These are phyloP conservation scores for Gracilaria domingensis DNA, from an alignment of 23 red algal genomes.

Conservation along the genomic window DNA sequence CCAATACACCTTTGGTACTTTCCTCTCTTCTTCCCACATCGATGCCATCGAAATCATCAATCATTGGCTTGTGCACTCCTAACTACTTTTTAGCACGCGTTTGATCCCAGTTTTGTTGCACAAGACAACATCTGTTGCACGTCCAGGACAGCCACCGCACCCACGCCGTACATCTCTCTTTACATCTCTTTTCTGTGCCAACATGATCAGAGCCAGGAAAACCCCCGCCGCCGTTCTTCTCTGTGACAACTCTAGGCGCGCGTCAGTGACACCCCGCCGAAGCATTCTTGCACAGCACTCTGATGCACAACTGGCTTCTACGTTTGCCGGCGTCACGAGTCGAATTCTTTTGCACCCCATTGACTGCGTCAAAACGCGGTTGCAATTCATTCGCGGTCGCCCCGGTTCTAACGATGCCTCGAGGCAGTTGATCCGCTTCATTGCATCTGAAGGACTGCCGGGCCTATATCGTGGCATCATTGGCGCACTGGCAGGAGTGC, in stretches of 20 bases:
- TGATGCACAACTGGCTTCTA: conserved; percentile 66
- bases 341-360: conserved; percentile 87
- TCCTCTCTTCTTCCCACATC: no score
- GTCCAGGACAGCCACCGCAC: neutral
- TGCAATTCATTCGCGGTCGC: conserved; percentile 71
- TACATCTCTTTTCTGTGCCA: neutral
- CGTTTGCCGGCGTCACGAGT: conserved; percentile 57
- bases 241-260: neutral
- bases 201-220: neutral
- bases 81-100: no score
- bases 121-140: neutral
- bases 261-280: neutral
- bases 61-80: no score
- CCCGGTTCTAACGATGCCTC: conserved; percentile 37
- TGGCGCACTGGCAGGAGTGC: conserved; percentile 61
- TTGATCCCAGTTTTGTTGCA: no score
- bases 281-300: conserved; percentile 4
- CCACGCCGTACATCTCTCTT: neutral
- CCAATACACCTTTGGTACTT: no score
- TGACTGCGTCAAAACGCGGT: conserved; percentile 87
- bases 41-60: no score
- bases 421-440: conserved; percentile 47
- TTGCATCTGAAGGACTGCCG: conserved; percentile 60
- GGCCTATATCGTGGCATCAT: conserved; percentile 80
- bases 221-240: no score